Base-by-base conservation (phyloP, 2,329 filamentous ascomycete genomes). In the Xylariaceae sp. region DNA sequence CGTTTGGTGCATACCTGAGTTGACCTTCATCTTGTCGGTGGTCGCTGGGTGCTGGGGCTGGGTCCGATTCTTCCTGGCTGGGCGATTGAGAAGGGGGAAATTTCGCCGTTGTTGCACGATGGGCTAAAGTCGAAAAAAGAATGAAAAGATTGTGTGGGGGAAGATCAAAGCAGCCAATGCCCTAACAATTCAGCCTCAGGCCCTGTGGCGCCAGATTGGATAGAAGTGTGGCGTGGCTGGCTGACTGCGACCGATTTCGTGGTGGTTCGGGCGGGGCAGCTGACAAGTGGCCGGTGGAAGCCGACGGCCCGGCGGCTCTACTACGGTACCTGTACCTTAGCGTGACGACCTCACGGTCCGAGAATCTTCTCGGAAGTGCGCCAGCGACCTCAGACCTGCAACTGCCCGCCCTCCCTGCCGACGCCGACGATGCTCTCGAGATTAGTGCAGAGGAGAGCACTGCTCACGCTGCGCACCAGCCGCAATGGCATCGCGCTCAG, bases 21-120 rank as follows among this genome's bases (percentile, higher is more conserved):
- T 50, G 42, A 46, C 38, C 47, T 55, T 55, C 53, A 56, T 55
- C 43, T 55, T 56, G 47, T 46, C 49, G 43, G 42, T 43, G 36
- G 42, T 31, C 24, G 38, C 22, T 37, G 24, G 29, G 37, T 36
- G 38, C 37, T 40, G 42, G 22, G 35, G 39, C 38, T 37, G 35
- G 34, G 31, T 29, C 16, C 22, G 24, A n/a, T 32, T 35, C 28
- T 32, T 38, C 31, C 37, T 31, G n/a, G n/a, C n/a, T n/a, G n/a
- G n/a, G n/a, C n/a, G n/a, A n/a, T n/a, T n/a, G n/a, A n/a, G 37
- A 42, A 38, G 32, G 29, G 8, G 32, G 29, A 10, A 43, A 36
- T 29, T 49, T 45, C 32, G 39, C 32, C 12, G 35, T 35, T 26
- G 35, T 7, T 43, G 41, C 38, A 41, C 35, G 32, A 36, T 12